Base-by-base conservation (phyloP, 805 yeast species). In the Metschnikowia borealis region DNA sequence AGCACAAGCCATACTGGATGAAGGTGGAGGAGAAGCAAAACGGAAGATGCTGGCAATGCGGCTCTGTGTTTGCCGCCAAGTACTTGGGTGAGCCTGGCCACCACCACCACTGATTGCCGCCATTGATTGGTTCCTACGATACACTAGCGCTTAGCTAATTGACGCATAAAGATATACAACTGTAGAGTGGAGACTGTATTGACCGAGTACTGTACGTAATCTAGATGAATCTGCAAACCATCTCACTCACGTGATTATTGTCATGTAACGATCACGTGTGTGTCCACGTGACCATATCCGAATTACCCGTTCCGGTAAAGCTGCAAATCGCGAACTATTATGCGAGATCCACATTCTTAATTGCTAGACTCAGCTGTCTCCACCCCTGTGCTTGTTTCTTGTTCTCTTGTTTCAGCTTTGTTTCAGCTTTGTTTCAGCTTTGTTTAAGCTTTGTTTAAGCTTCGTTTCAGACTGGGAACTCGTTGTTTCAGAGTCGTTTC, bases 21-120 rank as follows among this genome's bases (percentile, higher is more conserved):
- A 84, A 83, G 73, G 95, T 95, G 63, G 86, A 90, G 60, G 81
- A 78, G 58, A 87, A 81, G 45, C 78, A 88, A 73, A 86, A 86
- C 54, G 87, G 87, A 61, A 89, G 99, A 84, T 94, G 97, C 78
- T 89, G 97, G 96, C 97, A 94, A 74, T 92, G 98, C 73, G 99
- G 99, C 73, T 85, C 91, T 62, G 96, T 90, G 60, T 92, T 87
- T 80, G 83, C 87, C 66, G 75, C 91, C 63, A 87, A 90, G 75
- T 85, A 84, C 75, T 80, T 91, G 64, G 97, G 97, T 73, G 86
- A 83, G 60, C 86, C 85, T 60, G 80, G 73, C 63, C 84, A 80
- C 67, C 79, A 76, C 68, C 84, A 81, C 69, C 80, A 78, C 59
- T 42, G 45, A 42, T 42, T 41, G 37, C 68, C 84, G 81, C 69